These are phyloP conservation scores for Zoysia japonica DNA, from an alignment of 176 grass and related monocot genomes.

Conservation along the genomic window DNA sequence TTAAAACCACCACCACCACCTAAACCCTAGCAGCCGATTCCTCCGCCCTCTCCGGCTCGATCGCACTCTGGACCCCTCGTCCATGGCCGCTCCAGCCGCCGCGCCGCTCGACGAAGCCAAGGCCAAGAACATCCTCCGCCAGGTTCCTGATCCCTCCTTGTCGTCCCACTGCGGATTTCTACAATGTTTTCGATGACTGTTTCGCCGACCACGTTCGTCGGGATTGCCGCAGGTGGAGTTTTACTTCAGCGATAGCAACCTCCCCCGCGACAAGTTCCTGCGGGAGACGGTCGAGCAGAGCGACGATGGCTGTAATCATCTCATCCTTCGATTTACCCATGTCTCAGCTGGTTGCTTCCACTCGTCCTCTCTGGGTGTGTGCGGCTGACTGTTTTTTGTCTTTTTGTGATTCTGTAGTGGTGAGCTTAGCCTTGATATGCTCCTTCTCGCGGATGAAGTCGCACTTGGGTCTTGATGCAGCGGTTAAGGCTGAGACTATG, in stretches of 20 bases:
- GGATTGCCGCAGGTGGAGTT: conserved; percentile 61
- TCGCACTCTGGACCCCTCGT: conserved; percentile 14
- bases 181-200: neutral
- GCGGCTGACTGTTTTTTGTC: neutral
- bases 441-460: conserved; percentile 71
- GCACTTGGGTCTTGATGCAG: conserved; percentile 50
- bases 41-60: neutral
- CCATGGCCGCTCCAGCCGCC: conserved; percentile 39
- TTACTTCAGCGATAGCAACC: conserved; percentile 85
- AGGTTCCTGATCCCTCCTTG: conserved; percentile 26
- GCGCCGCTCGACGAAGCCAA: conserved; percentile 54
- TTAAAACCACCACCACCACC: conserved; percentile 36
- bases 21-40: conserved; percentile 35
- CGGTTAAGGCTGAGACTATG: conserved; percentile 51
- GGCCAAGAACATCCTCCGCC: conserved; percentile 62
- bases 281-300: conserved; percentile 58
- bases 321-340: neutral
- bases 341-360: neutral
- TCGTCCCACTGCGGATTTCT: neutral
- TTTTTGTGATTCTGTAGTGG: conserved; percentile 44
- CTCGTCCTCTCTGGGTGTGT: neutral
- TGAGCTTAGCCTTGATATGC: conserved; percentile 78
- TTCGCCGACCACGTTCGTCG: neutral
- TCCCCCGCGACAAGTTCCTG: conserved; percentile 73
- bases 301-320: conserved; percentile 63